A percentile compares a stretch with the other conserved stretches of the same genome.
These are phyloP conservation scores for Trichoderma lentiforme DNA, from an alignment of 2,329 filamentous ascomycete genomes.

Conservation along the genomic window DNA sequence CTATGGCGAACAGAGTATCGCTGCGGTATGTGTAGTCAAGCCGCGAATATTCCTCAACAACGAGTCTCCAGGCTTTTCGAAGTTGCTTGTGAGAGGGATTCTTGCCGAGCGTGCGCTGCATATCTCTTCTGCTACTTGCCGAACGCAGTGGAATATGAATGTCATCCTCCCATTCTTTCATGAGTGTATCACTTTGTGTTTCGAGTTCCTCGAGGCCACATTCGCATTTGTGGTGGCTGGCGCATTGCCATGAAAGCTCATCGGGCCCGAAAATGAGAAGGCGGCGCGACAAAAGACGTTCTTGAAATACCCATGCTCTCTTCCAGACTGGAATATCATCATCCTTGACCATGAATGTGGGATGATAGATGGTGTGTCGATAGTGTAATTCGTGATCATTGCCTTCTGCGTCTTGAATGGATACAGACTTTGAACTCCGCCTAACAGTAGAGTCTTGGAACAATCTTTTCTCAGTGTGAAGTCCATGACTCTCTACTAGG, in stretches of 20 bases:
- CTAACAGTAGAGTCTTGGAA: slow-evolving; percentile 1
- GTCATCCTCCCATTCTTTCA: slow-evolving; percentile 5
- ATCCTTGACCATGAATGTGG: slow-evolving; percentile 1
- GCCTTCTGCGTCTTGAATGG: neutral
- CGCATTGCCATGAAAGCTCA: slow-evolving; percentile 15
- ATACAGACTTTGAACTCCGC: neutral
- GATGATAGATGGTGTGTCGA: slow-evolving; percentile 3
- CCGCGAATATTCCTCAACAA: slow-evolving; percentile 8
- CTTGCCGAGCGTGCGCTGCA: neutral
- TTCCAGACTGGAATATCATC: slow-evolving; percentile 2
- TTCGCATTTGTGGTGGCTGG: slow-evolving; percentile 6
- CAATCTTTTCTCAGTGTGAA: neutral
- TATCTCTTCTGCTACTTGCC: slow-evolving; percentile 1
- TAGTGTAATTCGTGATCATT: neutral
- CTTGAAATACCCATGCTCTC: slow-evolving; percentile 15
- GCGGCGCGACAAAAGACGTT: slow-evolving; percentile 10
- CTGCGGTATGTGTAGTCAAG: slow-evolving; percentile 12
- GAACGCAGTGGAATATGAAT: neutral
- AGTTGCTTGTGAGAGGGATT: slow-evolving; percentile 10
- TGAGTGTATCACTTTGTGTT: neutral
- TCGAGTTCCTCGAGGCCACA: slow-evolving; percentile 9
- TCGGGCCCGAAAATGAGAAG: slow-evolving; percentile 14
- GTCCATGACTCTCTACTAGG: neutral
- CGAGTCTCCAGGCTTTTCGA: slow-evolving; percentile 5
- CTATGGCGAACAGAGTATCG: slow-evolving; percentile 14